phyloP scores from a whole-genome alignment of 306 rosid genomes.

The Acacia confusa region DNA sequence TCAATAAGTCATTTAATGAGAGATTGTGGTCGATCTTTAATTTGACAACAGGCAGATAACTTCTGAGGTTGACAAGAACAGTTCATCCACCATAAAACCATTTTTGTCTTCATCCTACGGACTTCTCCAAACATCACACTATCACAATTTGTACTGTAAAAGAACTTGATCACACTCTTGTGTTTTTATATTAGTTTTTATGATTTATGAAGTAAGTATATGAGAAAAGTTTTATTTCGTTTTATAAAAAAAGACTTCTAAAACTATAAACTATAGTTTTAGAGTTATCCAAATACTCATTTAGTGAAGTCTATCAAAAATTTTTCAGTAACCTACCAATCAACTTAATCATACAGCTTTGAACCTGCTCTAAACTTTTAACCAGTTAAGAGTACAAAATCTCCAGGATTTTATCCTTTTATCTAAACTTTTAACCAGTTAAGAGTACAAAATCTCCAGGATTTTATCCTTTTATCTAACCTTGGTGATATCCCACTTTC shows the following conservation, averaged over 20 bases:
- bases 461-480: conserved; percentile 49
- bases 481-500: conserved; percentile 43
- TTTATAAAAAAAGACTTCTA: too few species aligned
- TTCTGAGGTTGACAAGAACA: not conserved
- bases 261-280: too few species aligned
- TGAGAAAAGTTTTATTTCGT: too few species aligned
- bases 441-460: conserved; percentile 31
- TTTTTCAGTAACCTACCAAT: not conserved
- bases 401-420: conserved; percentile 36
- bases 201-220: too few species aligned
- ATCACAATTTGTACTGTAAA: not conserved
- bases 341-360: not conserved
- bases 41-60: conserved; percentile 12
- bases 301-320: not conserved
- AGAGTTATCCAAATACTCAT: too few species aligned
- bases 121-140: not conserved
- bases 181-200: too few species aligned
- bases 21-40: not conserved
- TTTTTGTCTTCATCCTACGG: not conserved
- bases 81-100: not conserved
- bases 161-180: not conserved
- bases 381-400: conserved; percentile 36
- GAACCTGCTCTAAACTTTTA: not conserved
- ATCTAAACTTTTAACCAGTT: conserved; percentile 46
- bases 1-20: not conserved